Percentiles rank a stretch among this genome's conserved stretches.
phyloP scores from a whole-genome alignment of 2,329 filamentous ascomycete species.

The Seiridium unicorne region DNA sequence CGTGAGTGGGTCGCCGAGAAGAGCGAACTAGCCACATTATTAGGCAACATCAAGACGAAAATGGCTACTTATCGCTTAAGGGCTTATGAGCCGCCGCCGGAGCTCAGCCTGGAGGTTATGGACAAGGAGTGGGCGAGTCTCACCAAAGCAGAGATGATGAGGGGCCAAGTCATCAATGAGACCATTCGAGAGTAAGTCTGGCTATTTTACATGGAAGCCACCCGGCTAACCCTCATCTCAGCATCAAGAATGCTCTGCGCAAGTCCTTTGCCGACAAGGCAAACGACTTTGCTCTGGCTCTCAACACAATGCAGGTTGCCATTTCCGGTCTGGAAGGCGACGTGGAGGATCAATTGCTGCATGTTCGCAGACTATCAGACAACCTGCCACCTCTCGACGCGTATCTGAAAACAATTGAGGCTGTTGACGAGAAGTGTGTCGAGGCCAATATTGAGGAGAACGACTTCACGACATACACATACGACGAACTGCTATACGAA shows the following conservation, averaged over 20 bases:
- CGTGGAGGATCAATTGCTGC: conserved; percentile 88
- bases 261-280: conserved; percentile 96
- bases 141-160: conserved; percentile 79
- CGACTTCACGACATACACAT: conserved; percentile 98
- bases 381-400: conserved; percentile 87
- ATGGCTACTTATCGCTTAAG: conserved; percentile 89
- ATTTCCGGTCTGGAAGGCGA: conserved; percentile 97
- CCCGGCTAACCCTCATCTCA: conserved; percentile 34
- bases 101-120: conserved; percentile 77
- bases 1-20: conserved; percentile 97
- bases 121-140: conserved; percentile 80
- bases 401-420: conserved; percentile 84
- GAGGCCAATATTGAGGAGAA: conserved; percentile 99
- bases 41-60: conserved; percentile 99
- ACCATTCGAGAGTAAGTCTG: conserved; percentile 82
- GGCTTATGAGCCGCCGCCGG: conserved; percentile 84
- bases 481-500: conserved; percentile 94
- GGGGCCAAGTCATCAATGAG: conserved; percentile 94
- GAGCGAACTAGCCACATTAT: conserved; percentile 85
- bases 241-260: conserved; percentile 92
- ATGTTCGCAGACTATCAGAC: conserved; percentile 80
- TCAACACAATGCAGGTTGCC: conserved; percentile 91
- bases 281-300: conserved; percentile 92
- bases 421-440: conserved; percentile 82
- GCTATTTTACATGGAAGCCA: conserved; percentile 4